phyloP scores from a whole-genome alignment of 768 basidiomycete genomes.

The Lactarius tabidus region DNA sequence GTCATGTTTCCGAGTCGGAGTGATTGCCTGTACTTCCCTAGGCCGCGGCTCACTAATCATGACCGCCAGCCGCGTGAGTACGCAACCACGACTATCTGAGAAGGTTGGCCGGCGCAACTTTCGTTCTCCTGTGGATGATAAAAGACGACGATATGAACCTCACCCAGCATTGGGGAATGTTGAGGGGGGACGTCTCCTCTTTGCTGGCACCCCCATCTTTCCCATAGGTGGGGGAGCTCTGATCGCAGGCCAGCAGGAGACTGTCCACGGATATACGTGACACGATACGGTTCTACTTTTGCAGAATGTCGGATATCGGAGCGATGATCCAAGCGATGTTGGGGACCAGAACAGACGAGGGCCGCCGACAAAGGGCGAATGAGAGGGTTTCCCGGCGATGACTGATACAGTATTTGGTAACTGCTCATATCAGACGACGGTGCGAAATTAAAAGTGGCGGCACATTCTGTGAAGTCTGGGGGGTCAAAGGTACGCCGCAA shows the following conservation, averaged over 20 bases:
- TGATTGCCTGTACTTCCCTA: background rate
- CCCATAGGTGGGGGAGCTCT: background rate
- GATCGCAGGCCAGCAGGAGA: background rate
- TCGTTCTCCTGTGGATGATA: background rate
- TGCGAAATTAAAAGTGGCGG: background rate
- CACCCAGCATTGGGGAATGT: background rate
- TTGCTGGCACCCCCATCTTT: background rate
- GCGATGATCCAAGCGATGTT: background rate
- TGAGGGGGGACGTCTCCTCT: background rate
- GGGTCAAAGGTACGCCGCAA: background rate
- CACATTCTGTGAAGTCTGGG: background rate
- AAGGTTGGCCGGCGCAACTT: background rate
- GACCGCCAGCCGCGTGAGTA: background rate
- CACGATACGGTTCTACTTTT: background rate
- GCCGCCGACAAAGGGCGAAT: background rate
- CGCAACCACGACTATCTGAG: background rate
- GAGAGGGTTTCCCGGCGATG: background rate
- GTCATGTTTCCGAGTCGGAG: slow-evolving; percentile 1
- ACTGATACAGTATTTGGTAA: background rate
- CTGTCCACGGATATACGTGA: background rate
- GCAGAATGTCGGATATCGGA: background rate
- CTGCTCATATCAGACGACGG: background rate
- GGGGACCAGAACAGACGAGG: background rate
- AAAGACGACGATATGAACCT: background rate
- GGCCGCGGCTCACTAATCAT: background rate